phyloP scores from a whole-genome alignment of 2,329 filamentous ascomycete genomes.

The Zalaria obscura region DNA sequence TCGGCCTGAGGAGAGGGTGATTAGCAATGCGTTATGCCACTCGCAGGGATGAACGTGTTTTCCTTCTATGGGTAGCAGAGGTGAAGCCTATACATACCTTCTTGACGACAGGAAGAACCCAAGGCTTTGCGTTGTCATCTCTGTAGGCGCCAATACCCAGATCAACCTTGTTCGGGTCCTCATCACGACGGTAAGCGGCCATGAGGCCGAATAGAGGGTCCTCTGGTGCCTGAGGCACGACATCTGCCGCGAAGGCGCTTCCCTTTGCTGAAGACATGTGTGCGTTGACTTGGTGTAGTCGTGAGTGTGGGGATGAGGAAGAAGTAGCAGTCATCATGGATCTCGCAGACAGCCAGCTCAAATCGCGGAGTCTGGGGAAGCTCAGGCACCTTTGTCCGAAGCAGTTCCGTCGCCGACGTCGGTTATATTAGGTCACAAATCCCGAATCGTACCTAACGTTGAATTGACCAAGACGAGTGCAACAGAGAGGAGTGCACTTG shows the following conservation, averaged over 20 bases:
- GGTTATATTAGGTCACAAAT: too few species aligned
- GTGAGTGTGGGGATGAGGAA: slow-evolving; percentile 22
- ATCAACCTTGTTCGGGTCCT: slow-evolving; percentile 70
- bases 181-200: slow-evolving; percentile 72
- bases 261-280: slow-evolving; percentile 53
- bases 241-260: slow-evolving; percentile 60
- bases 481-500: too few species aligned
- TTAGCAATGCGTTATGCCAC: background rate
- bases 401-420: too few species aligned
- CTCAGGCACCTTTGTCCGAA: too few species aligned
- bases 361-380: too few species aligned
- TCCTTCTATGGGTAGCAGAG: background rate
- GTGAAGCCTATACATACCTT: slow-evolving; percentile 49
- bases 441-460: too few species aligned
- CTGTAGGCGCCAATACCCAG: slow-evolving; percentile 91
- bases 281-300: slow-evolving; percentile 43
- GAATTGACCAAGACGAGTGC: too few species aligned
- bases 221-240: slow-evolving; percentile 80
- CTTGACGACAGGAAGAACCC: slow-evolving; percentile 91
- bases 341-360: too few species aligned
- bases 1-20: slow-evolving; percentile 52
- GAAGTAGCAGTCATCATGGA: too few species aligned
- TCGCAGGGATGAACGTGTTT: background rate
- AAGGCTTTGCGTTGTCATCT: slow-evolving; percentile 90
- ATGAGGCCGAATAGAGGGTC: slow-evolving; percentile 91